Evolutionary conservation across 2,329 filamentous ascomycete species (phyloP), one percentile per base, ranked within the genome.

Genomic region (Sodiomyces alkalinus): DNA sequence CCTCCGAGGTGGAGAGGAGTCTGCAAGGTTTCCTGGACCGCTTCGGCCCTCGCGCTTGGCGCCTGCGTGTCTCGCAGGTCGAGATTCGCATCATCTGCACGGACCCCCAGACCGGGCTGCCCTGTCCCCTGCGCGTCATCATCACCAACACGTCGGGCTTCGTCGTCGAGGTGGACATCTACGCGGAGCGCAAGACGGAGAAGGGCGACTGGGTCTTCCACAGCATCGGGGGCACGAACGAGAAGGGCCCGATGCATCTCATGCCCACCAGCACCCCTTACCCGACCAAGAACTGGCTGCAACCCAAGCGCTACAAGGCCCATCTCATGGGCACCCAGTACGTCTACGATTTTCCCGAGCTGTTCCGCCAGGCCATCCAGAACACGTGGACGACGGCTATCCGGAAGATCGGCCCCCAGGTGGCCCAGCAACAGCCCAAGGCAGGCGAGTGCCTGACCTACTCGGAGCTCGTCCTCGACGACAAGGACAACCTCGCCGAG

Each of bases 321-420:
- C 90, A 98, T 53, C 64, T 96, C 37, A 94, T 98, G 86, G 90
- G 90, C 39, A 98, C 90, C 17, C 90, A 98, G 58, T 98, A 94
- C 52, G 90, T 96, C 30, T 98, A 98, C 53, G 90, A 98, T 57
- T 98, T 98, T 78, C 90, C 90, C 17, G 90, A 98, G 67, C 75
- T 98, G 27, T 98, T 98, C 80, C 75, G 90, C 48, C 90, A 96
- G 58, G 85, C 90, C 24, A 83, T 93, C 49, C 85, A 94, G 62
- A 94, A 94, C 66, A 80, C 73, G 57, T 98, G 90, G 90, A 60
- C 63, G 47, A 76, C 77, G 52, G 74, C 75, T 32, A 67, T 80
- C 39, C 73, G 75, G 51, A 75, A 76, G 50, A 75, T 87, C 45
- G 67, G 82, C 8, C 62, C 67, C 13, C 60, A 94, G 35, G 72